phyloP scores from a whole-genome alignment of 2,329 filamentous ascomycete species.

The Meredithiella fracta region DNA sequence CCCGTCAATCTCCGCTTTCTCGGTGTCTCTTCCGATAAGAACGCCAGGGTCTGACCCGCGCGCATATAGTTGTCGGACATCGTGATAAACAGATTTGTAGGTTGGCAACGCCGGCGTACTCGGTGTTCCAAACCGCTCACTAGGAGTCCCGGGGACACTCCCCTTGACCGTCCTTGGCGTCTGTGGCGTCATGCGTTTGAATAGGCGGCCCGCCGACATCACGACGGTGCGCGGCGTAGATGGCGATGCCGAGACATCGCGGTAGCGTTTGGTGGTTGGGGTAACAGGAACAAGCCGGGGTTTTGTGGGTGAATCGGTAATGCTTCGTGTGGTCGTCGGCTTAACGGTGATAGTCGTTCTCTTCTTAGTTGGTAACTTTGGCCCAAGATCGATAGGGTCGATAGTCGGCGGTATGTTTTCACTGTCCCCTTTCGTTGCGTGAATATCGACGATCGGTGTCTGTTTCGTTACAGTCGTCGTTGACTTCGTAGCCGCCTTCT shows the following conservation, averaged over 20 bases:
- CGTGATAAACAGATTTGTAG: conserved; percentile 56
- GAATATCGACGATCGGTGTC: background rate
- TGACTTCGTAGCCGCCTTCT: background rate
- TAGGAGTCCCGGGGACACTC: background rate
- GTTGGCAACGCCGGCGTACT: background rate
- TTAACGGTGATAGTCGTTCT: background rate
- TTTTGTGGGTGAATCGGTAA: conserved; percentile 9
- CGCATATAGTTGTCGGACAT: conserved; percentile 73
- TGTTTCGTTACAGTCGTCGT: background rate
- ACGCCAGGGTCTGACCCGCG: conserved; percentile 58
- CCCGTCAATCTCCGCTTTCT: conserved; percentile 44
- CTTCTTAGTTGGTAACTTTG: conserved; percentile 2
- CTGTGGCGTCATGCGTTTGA: conserved; percentile 63
- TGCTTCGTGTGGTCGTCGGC: background rate
- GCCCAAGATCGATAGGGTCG: too few species aligned
- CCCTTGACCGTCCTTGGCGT: conserved; percentile 33
- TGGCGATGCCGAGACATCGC: conserved; percentile 60
- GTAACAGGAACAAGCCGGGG: conserved; percentile 33
- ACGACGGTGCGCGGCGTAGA: conserved; percentile 74
- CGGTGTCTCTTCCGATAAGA: conserved; percentile 60
- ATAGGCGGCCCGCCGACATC: conserved; percentile 55
- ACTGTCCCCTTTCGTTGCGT: conserved; percentile 3
- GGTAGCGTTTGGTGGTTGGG: conserved; percentile 59
- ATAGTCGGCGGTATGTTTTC: conserved; percentile 10
- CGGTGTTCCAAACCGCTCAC: conserved; percentile 1